Evolutionary conservation across 495 filamentous ascomycete species (phyloP), one percentile per base, ranked within the genome.

Genomic region (Penicillium lagena): DNA sequence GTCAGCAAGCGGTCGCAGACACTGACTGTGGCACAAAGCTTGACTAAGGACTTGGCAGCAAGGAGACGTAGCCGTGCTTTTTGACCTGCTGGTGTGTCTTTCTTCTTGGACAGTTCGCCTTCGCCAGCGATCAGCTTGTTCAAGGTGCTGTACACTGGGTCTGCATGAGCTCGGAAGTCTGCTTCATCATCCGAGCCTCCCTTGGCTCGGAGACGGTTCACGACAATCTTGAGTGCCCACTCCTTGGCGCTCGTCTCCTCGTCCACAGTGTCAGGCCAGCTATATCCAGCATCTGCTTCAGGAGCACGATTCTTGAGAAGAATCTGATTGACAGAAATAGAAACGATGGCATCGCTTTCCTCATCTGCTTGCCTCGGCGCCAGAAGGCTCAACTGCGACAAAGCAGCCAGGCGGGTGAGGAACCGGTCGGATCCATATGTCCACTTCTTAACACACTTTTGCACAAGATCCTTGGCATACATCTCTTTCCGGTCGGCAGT

Each of bases 161-260:
- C 49, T 0, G 87, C 83, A 39, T 79, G 71, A 12, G 81, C 78
- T 44, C 79, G 79, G 48, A 86, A 79, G 39, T 77, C 76, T 12
- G 79, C 77, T 9, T 68, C 56, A 15, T 60, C 58, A n/a, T 71
- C 69, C 2, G 70, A 60, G 10, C 73, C 67, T 13, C 80, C 80
- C 43, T 76, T 69, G 13, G 86, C 83, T 17, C 87, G 81, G 2
- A 96, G 72, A 35, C 86, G 79, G 58, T 96, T 99, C 22, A 95
- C 88, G 13, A 96, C 77, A 29, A 88, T 83, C 55, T 84, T 89
- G 30, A 97, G 72, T n/a, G 91, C 87, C 75, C 90, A 89, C 40
- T 81, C 76, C 60, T 97, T 96, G 13, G 89, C 86, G 32, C 82
- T 75, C 12, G 83, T 81, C 51, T 97, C 89, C 12, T 90, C 82